These are phyloP conservation scores for Verticillium nubilum DNA, from an alignment of 2,329 filamentous ascomycete genomes.

Conservation along the genomic window DNA sequence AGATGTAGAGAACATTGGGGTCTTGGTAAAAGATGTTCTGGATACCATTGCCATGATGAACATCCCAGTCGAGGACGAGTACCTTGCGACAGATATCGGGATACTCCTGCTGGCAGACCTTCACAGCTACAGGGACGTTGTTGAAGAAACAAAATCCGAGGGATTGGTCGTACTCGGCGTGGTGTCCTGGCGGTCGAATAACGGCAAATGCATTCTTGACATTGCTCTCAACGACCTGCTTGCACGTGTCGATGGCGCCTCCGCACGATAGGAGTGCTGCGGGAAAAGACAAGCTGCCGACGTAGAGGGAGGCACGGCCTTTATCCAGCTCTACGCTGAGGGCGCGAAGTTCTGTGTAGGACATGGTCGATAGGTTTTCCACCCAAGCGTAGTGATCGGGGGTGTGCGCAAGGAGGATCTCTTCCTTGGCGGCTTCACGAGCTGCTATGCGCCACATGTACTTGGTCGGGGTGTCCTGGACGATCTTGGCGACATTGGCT, in stretches of 20 bases:
- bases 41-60: conserved; percentile 80
- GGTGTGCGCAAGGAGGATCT: conserved; percentile 77
- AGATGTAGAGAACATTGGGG: conserved; percentile 93
- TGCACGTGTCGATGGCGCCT: conserved; percentile 92
- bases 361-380: conserved; percentile 45
- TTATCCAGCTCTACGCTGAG: conserved; percentile 58
- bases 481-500: conserved; percentile 43
- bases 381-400: conserved; percentile 78
- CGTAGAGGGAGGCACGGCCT: conserved; percentile 72
- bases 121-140: conserved; percentile 91
- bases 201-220: conserved; percentile 96
- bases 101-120: conserved; percentile 76
- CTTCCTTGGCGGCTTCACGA: conserved; percentile 69
- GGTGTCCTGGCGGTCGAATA: conserved; percentile 90
- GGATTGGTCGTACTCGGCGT: conserved; percentile 78
- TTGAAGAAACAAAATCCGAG: conserved; percentile 99
- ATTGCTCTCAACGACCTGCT: conserved; percentile 74
- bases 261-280: conserved; percentile 82
- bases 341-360: conserved; percentile 60
- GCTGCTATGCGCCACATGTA: conserved; percentile 75
- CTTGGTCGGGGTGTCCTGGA: conserved; percentile 48
- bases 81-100: conserved; percentile 80
- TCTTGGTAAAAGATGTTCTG: conserved; percentile 96
- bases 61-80: conserved; percentile 88
- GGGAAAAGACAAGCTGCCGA: conserved; percentile 74